Percentiles rank a stretch among this genome's conserved stretches.
phyloP scores from a whole-genome alignment of 1,284 basidiomycete species.

The Taiwanofungus camphoratus region DNA sequence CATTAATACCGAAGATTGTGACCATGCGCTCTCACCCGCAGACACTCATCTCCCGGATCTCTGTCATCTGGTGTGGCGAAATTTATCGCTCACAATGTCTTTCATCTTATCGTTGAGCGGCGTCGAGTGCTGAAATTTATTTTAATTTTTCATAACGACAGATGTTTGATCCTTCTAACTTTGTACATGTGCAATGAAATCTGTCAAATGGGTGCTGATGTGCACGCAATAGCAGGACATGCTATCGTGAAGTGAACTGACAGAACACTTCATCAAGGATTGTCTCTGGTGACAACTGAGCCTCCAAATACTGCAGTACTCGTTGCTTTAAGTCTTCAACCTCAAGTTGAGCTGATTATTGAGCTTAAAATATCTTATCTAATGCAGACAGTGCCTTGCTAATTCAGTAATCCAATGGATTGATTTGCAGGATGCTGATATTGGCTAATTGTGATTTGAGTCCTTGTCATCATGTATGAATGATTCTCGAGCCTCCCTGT shows the following conservation, averaged over 20 bases:
- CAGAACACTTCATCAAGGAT: constrained; percentile 16
- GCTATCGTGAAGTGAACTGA: constrained; percentile 16
- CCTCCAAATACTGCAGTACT: constrained; percentile 12
- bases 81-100: no score
- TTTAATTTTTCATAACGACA: no score
- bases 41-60: no score
- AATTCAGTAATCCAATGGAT: constrained; percentile 12
- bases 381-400: background rate
- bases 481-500: background rate
- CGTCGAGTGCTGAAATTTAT: no score
- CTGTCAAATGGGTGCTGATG: no score
- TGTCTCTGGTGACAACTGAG: constrained; percentile 11
- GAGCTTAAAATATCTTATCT: background rate
- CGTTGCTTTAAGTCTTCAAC: constrained; percentile 12
- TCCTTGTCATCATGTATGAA: background rate
- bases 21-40: no score
- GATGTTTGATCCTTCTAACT: no score
- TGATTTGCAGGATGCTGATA: constrained; percentile 9
- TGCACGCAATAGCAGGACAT: no score
- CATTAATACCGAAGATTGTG: no score
- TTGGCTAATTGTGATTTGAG: constrained; percentile 1
- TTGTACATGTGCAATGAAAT: no score
- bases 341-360: constrained; percentile 7
- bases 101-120: no score
- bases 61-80: no score